A percentile compares a stretch with the other conserved stretches of the same genome.
Evolutionary conservation across 2,329 filamentous ascomycete species (phyloP).

Genomic region (Raffaelea ambrosiae): DNA sequence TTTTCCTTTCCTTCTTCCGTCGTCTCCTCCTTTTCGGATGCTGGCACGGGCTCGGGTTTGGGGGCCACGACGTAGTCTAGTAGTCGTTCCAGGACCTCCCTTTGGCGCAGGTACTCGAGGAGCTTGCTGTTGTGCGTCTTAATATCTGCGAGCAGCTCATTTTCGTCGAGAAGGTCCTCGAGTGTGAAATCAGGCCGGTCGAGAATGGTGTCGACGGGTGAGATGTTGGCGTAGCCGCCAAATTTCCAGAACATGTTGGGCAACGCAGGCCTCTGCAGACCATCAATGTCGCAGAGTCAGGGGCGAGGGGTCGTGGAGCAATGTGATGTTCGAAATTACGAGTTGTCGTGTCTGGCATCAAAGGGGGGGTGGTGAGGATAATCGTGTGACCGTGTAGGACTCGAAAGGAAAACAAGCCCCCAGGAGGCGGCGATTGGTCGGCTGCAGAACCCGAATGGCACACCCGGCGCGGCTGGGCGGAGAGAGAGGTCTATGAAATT

Average conservation of each 20-base stretch:
- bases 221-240: conserved; percentile 96
- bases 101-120: conserved; percentile 88
- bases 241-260: conserved; percentile 99
- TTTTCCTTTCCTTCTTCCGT: conserved; percentile 22
- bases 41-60: conserved; percentile 49
- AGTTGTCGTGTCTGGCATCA: too few relatives aligned
- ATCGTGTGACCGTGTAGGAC: too few relatives aligned
- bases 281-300: too few relatives aligned
- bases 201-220: conserved; percentile 90
- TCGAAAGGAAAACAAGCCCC: too few relatives aligned
- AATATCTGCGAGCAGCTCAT: conserved; percentile 91
- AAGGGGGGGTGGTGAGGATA: too few relatives aligned
- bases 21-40: conserved; percentile 34
- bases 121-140: conserved; percentile 98
- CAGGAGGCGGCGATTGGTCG: too few relatives aligned
- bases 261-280: too few relatives aligned
- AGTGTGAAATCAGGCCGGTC: conserved; percentile 94
- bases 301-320: too few relatives aligned
- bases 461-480: too few relatives aligned
- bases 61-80: conserved; percentile 88
- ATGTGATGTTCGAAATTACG: too few relatives aligned
- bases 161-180: conserved; percentile 92
- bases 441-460: too few relatives aligned
- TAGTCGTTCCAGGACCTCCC: conserved; percentile 72
- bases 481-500: too few relatives aligned